Percentiles rank a stretch among this genome's conserved stretches.
Evolutionary conservation across 148 eudicot genomes (phyloP).

Genomic region (Diospyros kaki): DNA sequence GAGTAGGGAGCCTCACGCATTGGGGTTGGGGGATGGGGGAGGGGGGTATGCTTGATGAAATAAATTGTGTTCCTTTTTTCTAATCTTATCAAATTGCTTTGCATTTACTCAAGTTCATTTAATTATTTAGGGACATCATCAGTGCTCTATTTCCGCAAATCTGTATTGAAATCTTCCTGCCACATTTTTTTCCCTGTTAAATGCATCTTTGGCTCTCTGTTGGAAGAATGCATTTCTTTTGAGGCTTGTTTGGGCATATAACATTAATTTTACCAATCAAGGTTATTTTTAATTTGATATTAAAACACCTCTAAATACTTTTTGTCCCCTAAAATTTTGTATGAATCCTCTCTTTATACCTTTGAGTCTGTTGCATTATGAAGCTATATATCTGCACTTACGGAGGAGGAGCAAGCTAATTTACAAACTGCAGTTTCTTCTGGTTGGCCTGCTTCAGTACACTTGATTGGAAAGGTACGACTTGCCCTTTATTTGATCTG

Average conservation of each 20-base stretch:
- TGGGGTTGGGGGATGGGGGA: too few species aligned
- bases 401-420: slow-evolving; percentile 52
- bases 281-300: background rate
- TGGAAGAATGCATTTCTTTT: too few species aligned
- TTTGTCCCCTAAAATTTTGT: background rate
- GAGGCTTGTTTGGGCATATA: background rate
- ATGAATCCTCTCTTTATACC: background rate
- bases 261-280: background rate
- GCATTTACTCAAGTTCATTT: background rate
- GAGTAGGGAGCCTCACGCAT: too few species aligned
- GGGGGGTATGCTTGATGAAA: too few species aligned
- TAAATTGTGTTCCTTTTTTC: too few species aligned
- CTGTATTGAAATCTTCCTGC: background rate
- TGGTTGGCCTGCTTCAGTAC: slow-evolving; percentile 95
- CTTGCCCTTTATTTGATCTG: background rate
- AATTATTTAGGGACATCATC: background rate
- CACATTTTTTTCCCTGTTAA: background rate
- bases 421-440: slow-evolving; percentile 68
- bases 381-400: slow-evolving; percentile 89
- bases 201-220: background rate
- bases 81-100: background rate
- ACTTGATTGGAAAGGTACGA: slow-evolving; percentile 93
- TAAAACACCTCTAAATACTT: background rate
- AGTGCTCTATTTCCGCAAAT: background rate
- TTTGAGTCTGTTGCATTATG: slow-evolving; percentile 14